Conservation (phyloP, 768 basidiomycete species). For the Termitomyces sp. region DNA sequence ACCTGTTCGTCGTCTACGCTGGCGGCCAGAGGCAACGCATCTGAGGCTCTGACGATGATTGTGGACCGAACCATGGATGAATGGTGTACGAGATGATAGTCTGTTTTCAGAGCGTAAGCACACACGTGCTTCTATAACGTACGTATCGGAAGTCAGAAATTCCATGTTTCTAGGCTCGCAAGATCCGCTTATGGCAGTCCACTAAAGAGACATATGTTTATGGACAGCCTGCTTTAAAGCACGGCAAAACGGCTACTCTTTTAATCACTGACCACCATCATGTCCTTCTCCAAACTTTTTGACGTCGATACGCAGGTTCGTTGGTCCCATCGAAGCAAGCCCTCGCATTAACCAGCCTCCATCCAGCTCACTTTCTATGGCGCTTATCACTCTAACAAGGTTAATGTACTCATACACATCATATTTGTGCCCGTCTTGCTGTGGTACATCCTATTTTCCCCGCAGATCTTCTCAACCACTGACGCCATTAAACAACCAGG, state of each 20-base stretch:
- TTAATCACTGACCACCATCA: constrained; percentile 21
- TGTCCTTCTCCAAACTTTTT: constrained; percentile 39
- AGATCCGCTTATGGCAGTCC: constrained; percentile 13
- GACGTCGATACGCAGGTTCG: constrained; percentile 68
- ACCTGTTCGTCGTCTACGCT: constrained; percentile 98
- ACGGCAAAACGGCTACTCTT: constrained; percentile 5
- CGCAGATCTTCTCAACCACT: not conserved
- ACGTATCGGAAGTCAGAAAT: constrained; percentile 9
- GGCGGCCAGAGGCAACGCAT: constrained; percentile 88
- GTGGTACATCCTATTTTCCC: constrained; percentile 45
- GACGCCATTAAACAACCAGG: constrained; percentile 32
- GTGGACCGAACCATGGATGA: constrained; percentile 77
- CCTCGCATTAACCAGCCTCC: constrained; percentile 1
- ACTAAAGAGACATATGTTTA: constrained; percentile 16
- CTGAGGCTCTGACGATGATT: constrained; percentile 77
- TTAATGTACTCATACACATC: constrained; percentile 84
- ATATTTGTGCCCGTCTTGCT: constrained; percentile 78
- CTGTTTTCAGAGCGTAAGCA: not conserved
- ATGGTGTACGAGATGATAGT: not conserved
- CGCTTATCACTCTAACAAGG: constrained; percentile 80
- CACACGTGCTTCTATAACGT: constrained; percentile 15
- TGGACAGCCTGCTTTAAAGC: constrained; percentile 5
- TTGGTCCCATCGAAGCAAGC: not conserved
- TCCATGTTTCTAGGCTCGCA: constrained; percentile 2
- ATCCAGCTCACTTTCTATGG: constrained; percentile 86